phyloP scores from a whole-genome alignment of 257 asterid species.

The Gentiana straminea region DNA sequence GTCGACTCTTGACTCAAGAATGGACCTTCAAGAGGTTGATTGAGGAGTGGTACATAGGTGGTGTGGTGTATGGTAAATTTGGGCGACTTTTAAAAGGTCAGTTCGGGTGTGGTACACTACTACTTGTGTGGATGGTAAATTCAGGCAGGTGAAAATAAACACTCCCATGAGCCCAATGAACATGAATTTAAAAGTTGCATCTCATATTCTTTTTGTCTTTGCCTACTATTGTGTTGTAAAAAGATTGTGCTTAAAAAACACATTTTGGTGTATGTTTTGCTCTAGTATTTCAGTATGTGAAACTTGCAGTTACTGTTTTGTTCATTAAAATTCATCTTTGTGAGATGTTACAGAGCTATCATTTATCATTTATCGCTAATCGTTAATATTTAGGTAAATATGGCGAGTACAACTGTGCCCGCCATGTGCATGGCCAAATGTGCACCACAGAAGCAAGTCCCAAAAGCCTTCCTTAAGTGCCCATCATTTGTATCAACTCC shows the following conservation, averaged over 20 bases:
- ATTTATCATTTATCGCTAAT: neutral
- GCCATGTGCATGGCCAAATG: constrained; percentile 30
- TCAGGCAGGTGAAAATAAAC: too few relatives aligned
- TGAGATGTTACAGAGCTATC: neutral
- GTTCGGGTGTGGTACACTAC: too few relatives aligned
- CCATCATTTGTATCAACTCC: constrained; percentile 38
- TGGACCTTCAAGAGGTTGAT: too few relatives aligned
- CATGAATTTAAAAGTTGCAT: too few relatives aligned
- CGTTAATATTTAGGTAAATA: constrained; percentile 35
- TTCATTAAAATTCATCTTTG: neutral
- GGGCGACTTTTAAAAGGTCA: too few relatives aligned
- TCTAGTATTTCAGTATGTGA: too few relatives aligned
- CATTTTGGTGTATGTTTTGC: neutral
- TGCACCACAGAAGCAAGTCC: constrained; percentile 24
- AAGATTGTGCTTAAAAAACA: neutral
- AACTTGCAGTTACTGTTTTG: neutral
- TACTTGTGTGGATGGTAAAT: too few relatives aligned
- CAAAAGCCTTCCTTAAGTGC: constrained; percentile 32
- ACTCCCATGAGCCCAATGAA: too few relatives aligned
- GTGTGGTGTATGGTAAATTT: too few relatives aligned
- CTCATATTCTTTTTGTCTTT: too few relatives aligned
- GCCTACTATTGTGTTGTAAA: neutral
- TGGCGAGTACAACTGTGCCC: constrained; percentile 55
- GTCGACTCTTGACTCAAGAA: too few relatives aligned
- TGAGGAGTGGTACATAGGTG: too few relatives aligned